Base-by-base conservation (phyloP, 192 early-diverging fungal genomes). In the Coemansia nantahalensis region DNA sequence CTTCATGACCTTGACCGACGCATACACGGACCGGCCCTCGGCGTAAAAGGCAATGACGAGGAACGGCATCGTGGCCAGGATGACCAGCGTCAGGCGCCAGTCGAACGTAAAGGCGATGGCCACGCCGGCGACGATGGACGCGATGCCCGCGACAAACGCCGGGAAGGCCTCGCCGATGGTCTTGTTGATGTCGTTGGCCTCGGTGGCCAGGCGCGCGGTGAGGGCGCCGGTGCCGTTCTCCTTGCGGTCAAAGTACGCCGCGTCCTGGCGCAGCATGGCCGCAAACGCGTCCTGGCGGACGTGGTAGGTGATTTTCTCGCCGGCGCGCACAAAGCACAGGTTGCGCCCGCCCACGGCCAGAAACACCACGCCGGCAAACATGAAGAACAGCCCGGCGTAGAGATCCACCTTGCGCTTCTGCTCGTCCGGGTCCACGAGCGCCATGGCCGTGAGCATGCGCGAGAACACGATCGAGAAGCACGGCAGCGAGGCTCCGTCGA, bases 21-120 rank as follows among this genome's bases (percentile, higher is more conserved):
- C 80, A 22, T 56, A 68, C 26, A 76, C 53, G 14, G 54, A 54
- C 48, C 32, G 54, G 33, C 65, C 72, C 44, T 68, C 65, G 23
- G 65, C 22, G 39, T 54, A 58, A 23, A 65, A 68, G 1, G 50
- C 79, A 49, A 45, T 65, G 39, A 43, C 59, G 6, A 86, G 75
- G 53, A 87, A 64, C 13, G 89, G 89, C 38, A 84, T 48, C 5
- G 78, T 79, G 10, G 66, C 65, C 21, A 89, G 41, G 53, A 86
- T 77, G 17, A 98, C 87, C 41, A 94, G 56, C 8, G 93, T 89
- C 50, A 98, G 68, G 32, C 86, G 78, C 93, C 93, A 95, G 40
- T 83, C 81, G 28, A 80, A 58, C 3, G 49, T 33, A 56, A 97
- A 92, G 5, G 92, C 84, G 55, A 95, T 76, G 9, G 59, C 26